Conservation (phyloP, 2,329 filamentous ascomycete species). For the Magnaporthiopsis rhizophila region DNA sequence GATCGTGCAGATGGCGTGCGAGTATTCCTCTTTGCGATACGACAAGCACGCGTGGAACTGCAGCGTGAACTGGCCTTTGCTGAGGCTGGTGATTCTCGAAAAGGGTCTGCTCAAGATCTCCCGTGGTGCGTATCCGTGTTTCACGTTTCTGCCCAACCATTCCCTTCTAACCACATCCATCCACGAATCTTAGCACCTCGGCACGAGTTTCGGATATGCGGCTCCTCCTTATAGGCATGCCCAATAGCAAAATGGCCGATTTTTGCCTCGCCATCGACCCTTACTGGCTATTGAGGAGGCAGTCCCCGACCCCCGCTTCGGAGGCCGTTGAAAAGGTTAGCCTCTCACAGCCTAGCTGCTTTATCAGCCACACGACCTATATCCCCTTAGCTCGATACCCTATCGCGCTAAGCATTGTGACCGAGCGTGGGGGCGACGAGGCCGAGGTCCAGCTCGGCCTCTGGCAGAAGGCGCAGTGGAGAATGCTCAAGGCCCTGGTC, state of each 20-base stretch:
- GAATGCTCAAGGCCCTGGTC: background rate
- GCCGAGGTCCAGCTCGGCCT: conserved; percentile 1
- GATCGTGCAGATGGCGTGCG: no score
- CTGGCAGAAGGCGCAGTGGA: conserved; percentile 6
- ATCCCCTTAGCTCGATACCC: background rate
- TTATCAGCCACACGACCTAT: conserved; percentile 1
- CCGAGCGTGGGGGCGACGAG: background rate
- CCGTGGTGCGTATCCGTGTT: no score
- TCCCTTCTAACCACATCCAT: no score
- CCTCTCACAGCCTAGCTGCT: background rate
- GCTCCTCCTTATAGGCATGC: background rate
- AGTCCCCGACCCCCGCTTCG: background rate
- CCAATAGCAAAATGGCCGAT: conserved; percentile 4
- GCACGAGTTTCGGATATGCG: background rate
- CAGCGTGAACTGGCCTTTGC: no score
- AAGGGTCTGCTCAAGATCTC: no score
- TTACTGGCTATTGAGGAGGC: background rate
- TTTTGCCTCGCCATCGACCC: conserved; percentile 2
- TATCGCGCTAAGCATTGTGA: background rate
- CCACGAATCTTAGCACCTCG: background rate
- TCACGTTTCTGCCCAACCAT: no score
- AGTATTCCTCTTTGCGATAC: no score
- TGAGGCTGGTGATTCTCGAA: no score
- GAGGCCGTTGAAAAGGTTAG: background rate
- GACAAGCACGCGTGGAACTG: no score